These are phyloP conservation scores for Mariannaea sp. DNA, from an alignment of 2,329 filamentous ascomycete genomes.

Conservation along the genomic window DNA sequence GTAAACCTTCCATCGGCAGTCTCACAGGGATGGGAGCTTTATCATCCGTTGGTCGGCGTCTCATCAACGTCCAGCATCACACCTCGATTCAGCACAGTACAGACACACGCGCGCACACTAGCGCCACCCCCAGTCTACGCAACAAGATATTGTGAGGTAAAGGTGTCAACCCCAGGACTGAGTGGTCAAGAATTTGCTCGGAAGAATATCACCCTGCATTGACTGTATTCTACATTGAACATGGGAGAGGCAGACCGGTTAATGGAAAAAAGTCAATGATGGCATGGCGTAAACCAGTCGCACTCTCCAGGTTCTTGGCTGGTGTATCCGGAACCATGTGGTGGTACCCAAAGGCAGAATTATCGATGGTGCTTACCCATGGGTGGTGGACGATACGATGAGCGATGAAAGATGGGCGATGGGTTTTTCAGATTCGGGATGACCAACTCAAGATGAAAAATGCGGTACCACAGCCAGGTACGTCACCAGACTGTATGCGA, in stretches of 20 bases:
- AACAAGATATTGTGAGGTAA: slow-evolving; percentile 22
- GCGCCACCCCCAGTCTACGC: slow-evolving; percentile 23
- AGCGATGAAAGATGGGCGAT: slow-evolving; percentile 30
- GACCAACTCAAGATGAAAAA: slow-evolving; percentile 27
- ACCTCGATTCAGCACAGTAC: slow-evolving; percentile 21
- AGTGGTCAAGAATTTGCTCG: neutral
- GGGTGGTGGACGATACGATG: slow-evolving; percentile 31
- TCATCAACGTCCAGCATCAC: slow-evolving; percentile 23
- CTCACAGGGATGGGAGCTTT: slow-evolving; percentile 12
- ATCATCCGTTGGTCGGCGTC: slow-evolving; percentile 14
- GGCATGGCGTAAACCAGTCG: slow-evolving; percentile 1
- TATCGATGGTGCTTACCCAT: slow-evolving; percentile 19
- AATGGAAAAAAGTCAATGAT: neutral
- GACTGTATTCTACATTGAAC: slow-evolving; percentile 13
- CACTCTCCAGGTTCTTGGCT: slow-evolving; percentile 4
- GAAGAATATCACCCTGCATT: slow-evolving; percentile 8
- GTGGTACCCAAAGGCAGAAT: neutral
- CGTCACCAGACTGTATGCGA: slow-evolving; percentile 30
- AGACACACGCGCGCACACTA: slow-evolving; percentile 23
- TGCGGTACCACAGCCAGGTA: slow-evolving; percentile 35
- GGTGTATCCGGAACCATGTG: slow-evolving; percentile 17
- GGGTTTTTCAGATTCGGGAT: slow-evolving; percentile 28
- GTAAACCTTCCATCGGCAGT: slow-evolving; percentile 24
- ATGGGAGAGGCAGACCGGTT: slow-evolving; percentile 2
- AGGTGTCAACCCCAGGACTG: slow-evolving; percentile 9